A percentile compares a stretch with the other conserved stretches of the same genome.
These are phyloP conservation scores for Epichloe brachyelytri DNA, from an alignment of 2,329 filamentous ascomycete species.

Conservation along the genomic window DNA sequence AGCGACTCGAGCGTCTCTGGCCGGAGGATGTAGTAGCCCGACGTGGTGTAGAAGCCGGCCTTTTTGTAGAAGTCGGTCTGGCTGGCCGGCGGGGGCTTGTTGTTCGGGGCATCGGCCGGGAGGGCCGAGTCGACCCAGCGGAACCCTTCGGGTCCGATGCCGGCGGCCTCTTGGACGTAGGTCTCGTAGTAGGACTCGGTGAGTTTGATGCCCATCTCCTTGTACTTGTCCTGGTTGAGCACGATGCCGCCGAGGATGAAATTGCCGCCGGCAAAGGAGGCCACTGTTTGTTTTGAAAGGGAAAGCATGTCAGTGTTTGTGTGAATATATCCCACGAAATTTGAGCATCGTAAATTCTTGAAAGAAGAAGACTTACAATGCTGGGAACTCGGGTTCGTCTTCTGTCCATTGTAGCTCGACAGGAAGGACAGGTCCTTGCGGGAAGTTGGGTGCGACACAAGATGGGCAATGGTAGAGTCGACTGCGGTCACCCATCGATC, in stretches of 20 bases:
- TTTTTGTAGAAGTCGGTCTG: constrained; percentile 48
- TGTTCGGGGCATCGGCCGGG: constrained; percentile 23
- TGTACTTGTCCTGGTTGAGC: constrained; percentile 51
- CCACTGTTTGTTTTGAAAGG: constrained; percentile 29
- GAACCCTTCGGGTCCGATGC: constrained; percentile 67
- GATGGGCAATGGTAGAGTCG: constrained; percentile 59
- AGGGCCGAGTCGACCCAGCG: constrained; percentile 39
- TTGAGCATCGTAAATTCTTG: too few relatives aligned
- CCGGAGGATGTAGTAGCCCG: constrained; percentile 51
- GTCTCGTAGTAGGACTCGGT: constrained; percentile 62
- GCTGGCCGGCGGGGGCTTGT: constrained; percentile 26
- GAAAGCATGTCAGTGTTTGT: constrained; percentile 9
- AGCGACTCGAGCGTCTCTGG: constrained; percentile 74
- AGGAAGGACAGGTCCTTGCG: constrained; percentile 63
- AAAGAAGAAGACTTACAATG: constrained; percentile 28
- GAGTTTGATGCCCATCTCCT: constrained; percentile 60
- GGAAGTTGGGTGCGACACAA: constrained; percentile 53
- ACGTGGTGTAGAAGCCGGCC: constrained; percentile 60
- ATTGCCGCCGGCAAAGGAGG: constrained; percentile 75
- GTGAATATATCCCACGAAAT: constrained; percentile 20
- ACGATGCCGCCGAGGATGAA: constrained; percentile 71
- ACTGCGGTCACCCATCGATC: constrained; percentile 65
- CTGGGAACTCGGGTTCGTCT: constrained; percentile 31
- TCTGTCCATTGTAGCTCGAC: constrained; percentile 38
- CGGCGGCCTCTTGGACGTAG: constrained; percentile 53